These are phyloP conservation scores for Mucor sp. DNA, from an alignment of 371 early-diverging fungal genomes.

Conservation along the genomic window DNA sequence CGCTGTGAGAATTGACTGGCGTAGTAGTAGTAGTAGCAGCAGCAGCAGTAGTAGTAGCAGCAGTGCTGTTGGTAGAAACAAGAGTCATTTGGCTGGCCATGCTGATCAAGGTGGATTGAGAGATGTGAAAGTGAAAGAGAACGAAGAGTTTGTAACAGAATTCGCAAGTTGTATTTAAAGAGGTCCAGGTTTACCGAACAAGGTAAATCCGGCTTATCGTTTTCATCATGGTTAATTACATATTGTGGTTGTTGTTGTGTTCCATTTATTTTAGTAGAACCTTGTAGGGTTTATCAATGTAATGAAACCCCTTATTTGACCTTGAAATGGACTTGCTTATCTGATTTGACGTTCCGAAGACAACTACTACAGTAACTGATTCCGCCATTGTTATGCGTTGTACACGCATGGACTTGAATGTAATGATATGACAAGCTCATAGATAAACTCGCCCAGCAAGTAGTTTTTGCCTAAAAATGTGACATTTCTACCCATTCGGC, in stretches of 20 bases:
- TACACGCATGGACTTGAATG: neutral
- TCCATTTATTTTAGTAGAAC: neutral
- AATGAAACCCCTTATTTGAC: neutral
- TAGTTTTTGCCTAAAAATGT: neutral
- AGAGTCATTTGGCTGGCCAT: neutral
- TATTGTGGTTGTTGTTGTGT: conserved; percentile 1
- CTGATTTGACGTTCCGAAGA: conserved; percentile 1
- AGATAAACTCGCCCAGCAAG: neutral
- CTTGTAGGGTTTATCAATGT: neutral
- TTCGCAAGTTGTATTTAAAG: neutral
- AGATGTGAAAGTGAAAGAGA: neutral
- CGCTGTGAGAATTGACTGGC: conserved; percentile 3
- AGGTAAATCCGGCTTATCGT: conserved; percentile 16
- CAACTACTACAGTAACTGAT: neutral
- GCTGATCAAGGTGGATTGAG: neutral
- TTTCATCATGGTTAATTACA: conserved; percentile 1
- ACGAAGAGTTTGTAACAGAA: neutral
- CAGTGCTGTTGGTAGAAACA: neutral
- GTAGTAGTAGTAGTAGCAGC: neutral
- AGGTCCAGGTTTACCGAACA: conserved; percentile 4
- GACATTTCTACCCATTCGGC: neutral
- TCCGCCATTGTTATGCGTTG: neutral
- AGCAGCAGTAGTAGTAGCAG: neutral
- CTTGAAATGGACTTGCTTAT: conserved; percentile 1
- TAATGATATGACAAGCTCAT: neutral